Evolutionary conservation across 345 rosid species (phyloP), one percentile per base, ranked within the genome.

Genomic region (Hibiscus trionum): DNA sequence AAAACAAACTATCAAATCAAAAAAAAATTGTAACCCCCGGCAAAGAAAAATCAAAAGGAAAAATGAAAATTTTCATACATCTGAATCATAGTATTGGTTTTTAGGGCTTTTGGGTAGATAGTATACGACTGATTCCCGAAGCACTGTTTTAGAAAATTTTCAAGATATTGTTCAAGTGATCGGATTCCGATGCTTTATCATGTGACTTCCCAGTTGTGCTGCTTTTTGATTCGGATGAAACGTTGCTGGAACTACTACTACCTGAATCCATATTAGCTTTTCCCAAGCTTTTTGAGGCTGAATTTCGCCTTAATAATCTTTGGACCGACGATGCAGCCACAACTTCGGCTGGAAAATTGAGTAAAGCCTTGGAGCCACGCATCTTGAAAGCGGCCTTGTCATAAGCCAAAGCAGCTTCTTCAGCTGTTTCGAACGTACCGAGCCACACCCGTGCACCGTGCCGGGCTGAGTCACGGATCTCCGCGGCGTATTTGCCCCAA

Each of bases 401-500:
- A 12, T 88, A 88, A 1, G 92, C 92, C 80, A 88, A 60, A 16
- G 92, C 92, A 7, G 92, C 92, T 61, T 76, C 84, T 75, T 88
- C 90, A 0, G 90, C 92, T 0, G 92, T 86, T 70, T 81, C 69
- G 70, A 82, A 88, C 0, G 90, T 88, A 21, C 92, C 92, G 2
- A 88, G 80, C 92, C 92, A 88, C 7, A 86, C 70, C 5, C 90
- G 78, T 0, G 86, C 81, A 5, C 92, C 92, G 0, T 79, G 74
- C 6, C 88, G 75, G 0, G 70, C 4, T 29, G 90, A 86, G 62
- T 88, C 92, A 0, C 92, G 89, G 33, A 88, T 88, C 76, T 88
- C 90, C 0, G 92, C 90, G 0, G 92, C 92, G 50, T 60, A 88
- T 66, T 88, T 88, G n/a, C 92, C 92, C 92, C 92, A 88, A 0